Base-by-base conservation (phyloP, 192 early-diverging fungal species). In the Backusella sp. region DNA sequence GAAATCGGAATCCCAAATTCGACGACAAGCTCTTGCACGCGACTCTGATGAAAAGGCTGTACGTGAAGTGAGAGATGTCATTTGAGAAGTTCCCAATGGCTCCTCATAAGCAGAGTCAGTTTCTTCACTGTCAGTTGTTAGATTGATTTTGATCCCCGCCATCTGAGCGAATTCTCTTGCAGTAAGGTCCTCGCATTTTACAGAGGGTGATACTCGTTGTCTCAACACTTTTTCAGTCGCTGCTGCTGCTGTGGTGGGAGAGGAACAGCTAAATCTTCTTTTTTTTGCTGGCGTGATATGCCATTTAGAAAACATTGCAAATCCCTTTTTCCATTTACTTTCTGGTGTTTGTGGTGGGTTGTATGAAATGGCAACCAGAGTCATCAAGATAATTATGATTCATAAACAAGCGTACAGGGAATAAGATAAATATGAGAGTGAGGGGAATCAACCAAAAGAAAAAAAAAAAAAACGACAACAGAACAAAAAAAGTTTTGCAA, bases 121-220 rank as follows among this genome's bases (percentile, higher is more conserved):
- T 12, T 65, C 73, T 19, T 76, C 67, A 36, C 34, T 36, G 15
- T 37, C 35, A 8, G 14, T 76, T n/a, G 65, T 53, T 15, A 19
- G 0, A 53, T 37, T 67, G 11, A 81, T 77, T 12, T 77, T 68
- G 37, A 81, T 81, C 0, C 80, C 80, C 4, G 76, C 77, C 52
- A 81, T 53, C 36, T 77, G 76, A 44, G 80, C 80, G 28, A 81
- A 81, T 75, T 81, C 80, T 42, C 70, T 73, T n/a, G 80, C 80
- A 8, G 80, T 81, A 32, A 81, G 67, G 52, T 81, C 52, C 36
- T 81, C 80, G 21, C 76, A 81, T 69, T 81, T 69, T 12, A 68
- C 68, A 32, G 44, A 23, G 14, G 28, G 32, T 14, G 68, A 23
- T 19, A 35, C 28, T 23, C 42, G 23, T 28, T 73, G 77, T 23